These are phyloP conservation scores for Fusarium sp. DNA, from an alignment of 2,329 filamentous ascomycete species.

Conservation along the genomic window DNA sequence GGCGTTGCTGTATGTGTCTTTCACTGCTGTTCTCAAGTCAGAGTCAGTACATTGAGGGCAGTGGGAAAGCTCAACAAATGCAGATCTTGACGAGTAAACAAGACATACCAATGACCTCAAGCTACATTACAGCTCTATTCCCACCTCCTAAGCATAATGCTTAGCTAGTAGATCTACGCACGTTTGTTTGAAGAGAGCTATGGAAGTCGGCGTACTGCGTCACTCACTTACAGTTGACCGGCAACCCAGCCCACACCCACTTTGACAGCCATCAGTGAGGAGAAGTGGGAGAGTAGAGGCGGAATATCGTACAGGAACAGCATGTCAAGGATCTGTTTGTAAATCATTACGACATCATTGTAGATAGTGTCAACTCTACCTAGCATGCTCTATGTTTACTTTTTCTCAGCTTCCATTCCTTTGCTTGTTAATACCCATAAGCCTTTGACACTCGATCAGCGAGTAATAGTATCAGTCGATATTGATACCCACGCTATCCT, in stretches of 20 bases:
- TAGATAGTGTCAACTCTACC: background rate
- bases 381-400: slow-evolving; percentile 3
- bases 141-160: background rate
- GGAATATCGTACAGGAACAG: background rate
- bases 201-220: slow-evolving; percentile 21
- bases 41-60: background rate
- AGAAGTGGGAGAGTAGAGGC: slow-evolving; percentile 9
- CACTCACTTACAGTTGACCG: slow-evolving; percentile 19
- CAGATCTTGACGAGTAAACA: background rate
- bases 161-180: background rate
- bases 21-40: background rate
- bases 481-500: slow-evolving; percentile 24
- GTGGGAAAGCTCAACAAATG: slow-evolving; percentile 1
- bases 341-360: slow-evolving; percentile 13
- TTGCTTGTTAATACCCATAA: background rate
- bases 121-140: background rate
- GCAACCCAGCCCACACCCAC: slow-evolving; percentile 20
- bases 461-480: background rate
- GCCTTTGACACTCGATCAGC: background rate
- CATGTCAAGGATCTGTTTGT: slow-evolving; percentile 12
- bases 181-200: background rate
- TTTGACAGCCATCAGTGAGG: slow-evolving; percentile 5
- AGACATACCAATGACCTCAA: background rate
- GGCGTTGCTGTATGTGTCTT: background rate
- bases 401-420: background rate